These are phyloP conservation scores for Aquilaria yunnanensis DNA, from an alignment of 345 rosid species.

Conservation along the genomic window DNA sequence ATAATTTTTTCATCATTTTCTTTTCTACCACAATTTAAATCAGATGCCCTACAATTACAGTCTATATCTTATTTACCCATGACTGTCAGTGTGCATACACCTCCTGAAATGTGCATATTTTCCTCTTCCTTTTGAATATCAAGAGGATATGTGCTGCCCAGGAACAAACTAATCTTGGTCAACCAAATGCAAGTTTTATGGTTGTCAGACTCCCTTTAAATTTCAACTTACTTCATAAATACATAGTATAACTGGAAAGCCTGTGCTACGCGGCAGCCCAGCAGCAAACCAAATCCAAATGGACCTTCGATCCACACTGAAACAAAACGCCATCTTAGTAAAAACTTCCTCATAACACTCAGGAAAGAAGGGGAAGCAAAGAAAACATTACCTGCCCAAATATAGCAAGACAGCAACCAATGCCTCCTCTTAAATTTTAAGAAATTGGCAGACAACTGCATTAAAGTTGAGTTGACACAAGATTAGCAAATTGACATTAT, in stretches of 20 bases:
- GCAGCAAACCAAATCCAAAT: slow-evolving; percentile 80
- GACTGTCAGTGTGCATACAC: no score
- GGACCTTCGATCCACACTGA: slow-evolving; percentile 95
- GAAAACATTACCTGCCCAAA: slow-evolving; percentile 73
- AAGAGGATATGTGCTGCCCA: no score
- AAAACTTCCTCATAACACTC: slow-evolving; percentile 2
- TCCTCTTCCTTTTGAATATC: no score
- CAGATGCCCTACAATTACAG: no score
- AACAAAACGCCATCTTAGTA: slow-evolving; percentile 21
- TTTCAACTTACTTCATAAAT: slow-evolving; percentile 62
- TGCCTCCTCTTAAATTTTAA: slow-evolving; percentile 36
- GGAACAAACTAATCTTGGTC: no score
- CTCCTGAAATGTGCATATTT: no score
- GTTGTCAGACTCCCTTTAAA: not conserved
- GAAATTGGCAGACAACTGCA: slow-evolving; percentile 54
- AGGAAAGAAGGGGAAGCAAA: slow-evolving; percentile 1
- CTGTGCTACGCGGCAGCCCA: slow-evolving; percentile 82
- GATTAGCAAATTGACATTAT: not conserved
- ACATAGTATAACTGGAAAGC: slow-evolving; percentile 79
- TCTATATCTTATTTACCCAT: no score
- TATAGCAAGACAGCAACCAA: slow-evolving; percentile 79
- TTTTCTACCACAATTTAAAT: no score
- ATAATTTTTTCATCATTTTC: no score
- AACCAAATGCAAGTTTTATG: no score
- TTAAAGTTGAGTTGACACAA: not conserved